Base-by-base conservation (phyloP, 441 rosid species). In the Cnidoscolus chayamansa region DNA sequence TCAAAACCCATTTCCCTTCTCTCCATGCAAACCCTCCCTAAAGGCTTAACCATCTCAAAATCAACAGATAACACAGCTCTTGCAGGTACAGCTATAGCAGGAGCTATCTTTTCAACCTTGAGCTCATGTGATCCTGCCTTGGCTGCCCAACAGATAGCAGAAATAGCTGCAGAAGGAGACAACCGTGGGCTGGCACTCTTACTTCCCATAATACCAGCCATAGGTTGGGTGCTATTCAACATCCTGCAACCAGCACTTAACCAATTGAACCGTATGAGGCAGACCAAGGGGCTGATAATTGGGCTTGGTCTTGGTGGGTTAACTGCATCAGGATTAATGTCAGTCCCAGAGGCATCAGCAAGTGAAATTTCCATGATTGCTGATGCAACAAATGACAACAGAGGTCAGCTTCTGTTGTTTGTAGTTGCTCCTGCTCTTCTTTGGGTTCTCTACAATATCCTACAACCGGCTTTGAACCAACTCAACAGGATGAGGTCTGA, bases 211-310 rank as follows among this genome's bases (percentile, higher is more conserved):
- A 72, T 90, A 50, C 98, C 94, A 1, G 97, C 98, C 47, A 80
- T 94, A 50, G 91, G 68, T 1, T 94, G 98, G 98, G 98, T 92
- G 11, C 91, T 94, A 9, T 94, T 65, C 93, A 94, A 94, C 84
- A 94, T 94, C 61, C 90, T 92, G 67, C 97, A 85, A 72, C 98
- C 98, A 1, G 96, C 97, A 10, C 82, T 94, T 2, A 94, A 94
- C 84, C 98, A 94, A 80, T 11, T 92, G 79, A 86, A 83, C 87
- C 73, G 81, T 57, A 92, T 94, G 98, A 67, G 90, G 13, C 82
- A 81, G 76, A 64, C 79, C 74, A 94, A 74, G 75, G 97, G 97
- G 37, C 69, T 90, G 71, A 66, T 84, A 19, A 72, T 87, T 0
- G 97, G 98, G 74, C 73, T 94, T 0, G 98, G 97, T 3, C 74